Base-by-base conservation (phyloP, 2,329 filamentous ascomycete species). In the Mycocentrospora acerina region DNA sequence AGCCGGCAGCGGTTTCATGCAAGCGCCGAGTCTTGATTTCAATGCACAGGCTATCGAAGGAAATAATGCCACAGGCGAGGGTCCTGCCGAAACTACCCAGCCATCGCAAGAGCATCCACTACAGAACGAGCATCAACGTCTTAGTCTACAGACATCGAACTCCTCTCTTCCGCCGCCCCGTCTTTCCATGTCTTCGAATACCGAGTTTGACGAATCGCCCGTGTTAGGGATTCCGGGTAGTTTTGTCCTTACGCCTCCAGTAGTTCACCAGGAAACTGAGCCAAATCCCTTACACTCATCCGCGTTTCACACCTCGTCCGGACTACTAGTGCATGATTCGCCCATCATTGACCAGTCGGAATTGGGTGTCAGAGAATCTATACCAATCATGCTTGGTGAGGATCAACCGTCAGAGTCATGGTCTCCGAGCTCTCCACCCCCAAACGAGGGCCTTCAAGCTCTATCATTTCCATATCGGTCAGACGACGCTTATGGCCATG, bases 211-310 rank as follows among this genome's bases (percentile, higher is more conserved):
- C 38, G 83, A 86, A 53, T 86, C 84, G 18, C 84, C 84, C 7
- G 80, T 81, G 2, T 67, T 88, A 12, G 83, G 81, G 5, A 76
- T 86, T 43, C 83, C 83, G 4, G 82, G 83, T 8, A 77, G 53
- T 82, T 85, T 58, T 75, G 79, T 36, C 34, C 51, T 57, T 32
- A 66, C 64, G 3, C 64, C 62, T 8, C 64, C 62, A 12, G 30
- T 36, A 15, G 35, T 44, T 15, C 36, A 50, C 15, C 44, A 44
- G 33, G 47, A 52, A 13, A 37, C 37, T n/a, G 48, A 48, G 32
- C 50, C 44, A 28, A 54, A 57, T 29, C 45, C 63, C 11, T 49
- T 66, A 7, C 61, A 60, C 26, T 51, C 62, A 15, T 52, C 48
- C 4, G 38, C 59, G 7, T 65, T 64, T 44, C 49, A 56, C n/a